Conservation (phyloP, 139 green algal species). For the Trebouxia sp. region DNA sequence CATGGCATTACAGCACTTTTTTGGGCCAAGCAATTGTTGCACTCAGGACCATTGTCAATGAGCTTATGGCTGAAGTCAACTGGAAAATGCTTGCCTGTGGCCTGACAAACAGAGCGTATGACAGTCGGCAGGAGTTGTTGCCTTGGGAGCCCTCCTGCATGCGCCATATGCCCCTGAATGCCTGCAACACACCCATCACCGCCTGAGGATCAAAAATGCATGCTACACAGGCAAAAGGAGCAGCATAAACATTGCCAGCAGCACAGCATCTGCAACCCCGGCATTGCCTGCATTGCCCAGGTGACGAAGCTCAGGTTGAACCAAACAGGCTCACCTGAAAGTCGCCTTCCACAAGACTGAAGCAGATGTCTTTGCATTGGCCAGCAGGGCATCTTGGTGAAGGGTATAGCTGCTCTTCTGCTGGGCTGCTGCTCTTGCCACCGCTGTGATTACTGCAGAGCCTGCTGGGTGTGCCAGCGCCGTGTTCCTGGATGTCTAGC, state of each 20-base stretch:
- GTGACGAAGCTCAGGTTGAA: too few relatives aligned
- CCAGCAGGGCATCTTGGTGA: constrained; percentile 29
- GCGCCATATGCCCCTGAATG: constrained; percentile 80
- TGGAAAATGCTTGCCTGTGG: constrained; percentile 33
- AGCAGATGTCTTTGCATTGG: constrained; percentile 68
- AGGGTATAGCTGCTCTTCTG: background rate
- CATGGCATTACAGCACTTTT: too few relatives aligned
- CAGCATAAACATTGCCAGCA: background rate
- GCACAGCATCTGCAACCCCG: too few relatives aligned
- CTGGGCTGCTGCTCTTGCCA: background rate
- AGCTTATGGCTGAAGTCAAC: background rate
- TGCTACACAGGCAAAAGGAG: background rate
- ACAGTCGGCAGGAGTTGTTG: constrained; percentile 46
- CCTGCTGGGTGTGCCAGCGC: constrained; percentile 29
- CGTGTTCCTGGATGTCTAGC: constrained; percentile 66
- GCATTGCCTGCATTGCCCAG: background rate
- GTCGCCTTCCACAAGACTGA: constrained; percentile 76
- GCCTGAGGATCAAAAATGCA: background rate
- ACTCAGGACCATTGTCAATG: background rate
- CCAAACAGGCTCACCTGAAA: constrained; percentile 70
- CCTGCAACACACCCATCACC: constrained; percentile 41
- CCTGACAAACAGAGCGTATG: constrained; percentile 75
- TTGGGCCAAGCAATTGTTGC: too few relatives aligned
- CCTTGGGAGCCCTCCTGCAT: constrained; percentile 56
- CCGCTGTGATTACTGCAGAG: constrained; percentile 7